Evolutionary conservation across 2,329 filamentous ascomycete genomes (phyloP), one percentile per base, ranked within the genome.

Genomic region (Fusarium sulawesiense): DNA sequence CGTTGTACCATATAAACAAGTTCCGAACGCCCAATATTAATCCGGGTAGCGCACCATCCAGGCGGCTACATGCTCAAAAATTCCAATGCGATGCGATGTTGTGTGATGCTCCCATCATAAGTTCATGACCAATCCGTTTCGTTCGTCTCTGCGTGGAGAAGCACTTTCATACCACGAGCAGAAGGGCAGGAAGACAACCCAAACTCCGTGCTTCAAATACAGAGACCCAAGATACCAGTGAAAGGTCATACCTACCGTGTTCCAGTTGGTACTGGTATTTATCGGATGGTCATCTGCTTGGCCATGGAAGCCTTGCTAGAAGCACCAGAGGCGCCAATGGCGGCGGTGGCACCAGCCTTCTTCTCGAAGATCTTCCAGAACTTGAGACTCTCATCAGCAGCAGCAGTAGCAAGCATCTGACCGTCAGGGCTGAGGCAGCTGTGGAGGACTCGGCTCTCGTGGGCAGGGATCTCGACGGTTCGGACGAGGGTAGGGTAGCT

Each of bases 341-440:
- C 88, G 54, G 90, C 88, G 65, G 88, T 84, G 63, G 88, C 85
- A 58, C 93, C 94, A 20, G 94, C 86, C 89, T 98, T 98, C 89
- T 97, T 98, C 88, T 99, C 96, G 78, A 99, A 99, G 75, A 99
- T 88, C 90, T 99, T 99, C 96, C 96, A 99, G 87, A 99, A 99
- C 85, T 99, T 99, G 81, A 99, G 87, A 78, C 92, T 95, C 86
- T 99, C 96, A 77, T 99, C 96, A 40, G 95, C 94, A 75, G 95
- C 93, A 65, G 96, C 95, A 54, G 96, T 99, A 53, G 96, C 96
- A 59, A 99, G 89, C 90, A 98, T 97, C 85, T 99, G 96, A 55
- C 96, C 96, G 77, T 99, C 96, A 5, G 96, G 96, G 84, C 94
- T 98, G 74, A 99, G 89, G 80, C 93, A 96, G 86, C 93, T 97